phyloP scores from a whole-genome alignment of 768 basidiomycete genomes.

The Termitomyces sp. region DNA sequence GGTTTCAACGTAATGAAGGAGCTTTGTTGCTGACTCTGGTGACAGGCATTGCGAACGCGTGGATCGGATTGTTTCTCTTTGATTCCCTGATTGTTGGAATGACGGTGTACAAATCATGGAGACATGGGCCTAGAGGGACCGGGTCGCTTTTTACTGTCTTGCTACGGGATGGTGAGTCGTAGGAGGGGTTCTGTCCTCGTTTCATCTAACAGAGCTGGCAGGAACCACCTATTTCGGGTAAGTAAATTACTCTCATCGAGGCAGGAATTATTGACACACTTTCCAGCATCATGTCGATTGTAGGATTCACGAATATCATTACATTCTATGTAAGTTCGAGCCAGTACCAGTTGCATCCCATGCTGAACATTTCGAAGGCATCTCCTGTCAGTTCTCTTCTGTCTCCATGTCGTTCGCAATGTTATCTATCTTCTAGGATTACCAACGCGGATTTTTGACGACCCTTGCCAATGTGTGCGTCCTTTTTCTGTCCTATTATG shows the following conservation, averaged over 20 bases:
- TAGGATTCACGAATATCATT: slow-evolving; percentile 15
- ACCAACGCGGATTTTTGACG: not conserved
- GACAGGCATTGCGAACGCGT: slow-evolving; percentile 30
- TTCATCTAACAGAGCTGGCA: not conserved
- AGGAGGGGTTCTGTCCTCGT: not conserved
- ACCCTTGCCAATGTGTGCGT: not conserved
- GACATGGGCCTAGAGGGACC: slow-evolving; percentile 13
- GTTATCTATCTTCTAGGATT: not conserved
- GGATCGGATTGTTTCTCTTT: slow-evolving; percentile 33
- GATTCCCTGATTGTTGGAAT: slow-evolving; percentile 35
- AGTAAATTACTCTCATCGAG: not conserved
- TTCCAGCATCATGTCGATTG: slow-evolving; percentile 16
- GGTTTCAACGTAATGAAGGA: not conserved
- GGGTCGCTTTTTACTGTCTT: slow-evolving; percentile 24
- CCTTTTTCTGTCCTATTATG: not conserved
- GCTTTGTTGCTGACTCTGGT: not conserved
- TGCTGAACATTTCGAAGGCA: not conserved
- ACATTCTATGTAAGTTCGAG: slow-evolving; percentile 15
- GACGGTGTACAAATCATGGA: slow-evolving; percentile 31
- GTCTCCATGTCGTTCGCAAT: not conserved
- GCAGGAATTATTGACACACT: not conserved
- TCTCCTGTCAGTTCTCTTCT: not conserved
- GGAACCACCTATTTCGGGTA: slow-evolving; percentile 38
- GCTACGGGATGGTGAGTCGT: slow-evolving; percentile 32
- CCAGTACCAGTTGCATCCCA: not conserved